phyloP scores from a whole-genome alignment of 2,329 filamentous ascomycete species.

The Hypoxylon sp. region DNA sequence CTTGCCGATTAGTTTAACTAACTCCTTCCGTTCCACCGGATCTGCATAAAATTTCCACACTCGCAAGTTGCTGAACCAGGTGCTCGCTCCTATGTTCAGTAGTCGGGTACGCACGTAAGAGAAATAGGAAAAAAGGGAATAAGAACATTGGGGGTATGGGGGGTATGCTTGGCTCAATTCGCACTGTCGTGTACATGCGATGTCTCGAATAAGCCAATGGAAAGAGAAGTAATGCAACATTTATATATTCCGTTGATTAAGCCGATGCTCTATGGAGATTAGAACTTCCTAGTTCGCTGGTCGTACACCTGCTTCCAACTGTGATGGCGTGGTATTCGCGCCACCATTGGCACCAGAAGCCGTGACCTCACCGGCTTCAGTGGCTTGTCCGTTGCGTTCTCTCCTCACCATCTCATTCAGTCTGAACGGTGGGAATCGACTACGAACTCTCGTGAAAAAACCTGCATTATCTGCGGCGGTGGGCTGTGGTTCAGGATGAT shows the following conservation, averaged over 20 bases:
- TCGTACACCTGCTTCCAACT: slow-evolving; percentile 63
- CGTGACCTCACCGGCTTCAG: slow-evolving; percentile 37
- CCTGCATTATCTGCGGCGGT: slow-evolving; percentile 39
- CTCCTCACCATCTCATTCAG: slow-evolving; percentile 48
- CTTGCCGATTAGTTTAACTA: not conserved
- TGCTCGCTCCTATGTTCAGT: not conserved
- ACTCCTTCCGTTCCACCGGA: not conserved
- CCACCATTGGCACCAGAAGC: slow-evolving; percentile 50
- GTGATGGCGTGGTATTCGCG: slow-evolving; percentile 57
- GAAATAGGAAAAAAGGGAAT: not conserved
- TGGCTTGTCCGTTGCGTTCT: slow-evolving; percentile 47
- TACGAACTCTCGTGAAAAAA: slow-evolving; percentile 48
- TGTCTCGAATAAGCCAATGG: slow-evolving; percentile 25
- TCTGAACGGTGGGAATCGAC: slow-evolving; percentile 50
- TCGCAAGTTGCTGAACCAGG: not conserved
- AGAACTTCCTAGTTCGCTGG: slow-evolving; percentile 46
- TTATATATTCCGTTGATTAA: slow-evolving; percentile 45
- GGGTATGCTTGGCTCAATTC: slow-evolving; percentile 31
- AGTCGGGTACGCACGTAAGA: not conserved
- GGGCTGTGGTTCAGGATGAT: slow-evolving; percentile 28
- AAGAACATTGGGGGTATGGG: slow-evolving; percentile 31
- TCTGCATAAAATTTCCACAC: not conserved
- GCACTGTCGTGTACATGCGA: slow-evolving; percentile 35
- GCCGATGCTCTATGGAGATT: slow-evolving; percentile 41
- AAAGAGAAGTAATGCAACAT: slow-evolving; percentile 33